These are phyloP conservation scores for Termitomyces sp. DNA, from an alignment of 1,284 basidiomycete genomes.

Conservation along the genomic window DNA sequence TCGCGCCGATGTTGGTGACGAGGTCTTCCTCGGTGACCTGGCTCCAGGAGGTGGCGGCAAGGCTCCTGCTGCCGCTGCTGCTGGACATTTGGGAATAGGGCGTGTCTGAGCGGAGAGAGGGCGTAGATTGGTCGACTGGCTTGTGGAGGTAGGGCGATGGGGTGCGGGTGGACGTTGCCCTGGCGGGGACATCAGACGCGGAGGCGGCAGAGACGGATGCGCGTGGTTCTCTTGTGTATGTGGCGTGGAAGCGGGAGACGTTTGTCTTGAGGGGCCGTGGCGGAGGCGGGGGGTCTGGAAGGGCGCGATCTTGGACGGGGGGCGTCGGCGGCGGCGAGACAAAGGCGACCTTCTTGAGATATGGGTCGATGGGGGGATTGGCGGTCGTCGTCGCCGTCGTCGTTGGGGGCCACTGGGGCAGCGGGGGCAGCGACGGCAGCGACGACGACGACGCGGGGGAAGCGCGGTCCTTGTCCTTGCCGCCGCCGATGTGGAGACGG, in stretches of 20 bases:
- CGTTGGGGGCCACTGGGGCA: conserved; percentile 56
- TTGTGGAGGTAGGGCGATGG: conserved; percentile 60
- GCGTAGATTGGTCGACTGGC: conserved; percentile 45
- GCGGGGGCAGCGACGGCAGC: conserved; percentile 34
- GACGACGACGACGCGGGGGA: conserved; percentile 4
- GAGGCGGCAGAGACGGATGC: conserved; percentile 57
- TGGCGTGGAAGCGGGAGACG: conserved; percentile 68
- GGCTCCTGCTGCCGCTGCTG: conserved; percentile 64
- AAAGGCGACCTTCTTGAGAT: conserved; percentile 80
- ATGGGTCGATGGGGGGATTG: conserved; percentile 29
- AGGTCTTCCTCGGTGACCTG: conserved; percentile 94
- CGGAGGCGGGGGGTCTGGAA: conserved; percentile 33
- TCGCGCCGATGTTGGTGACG: conserved; percentile 86
- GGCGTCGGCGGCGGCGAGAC: conserved; percentile 73
- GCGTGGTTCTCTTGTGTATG: conserved; percentile 65
- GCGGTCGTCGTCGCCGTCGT: not conserved
- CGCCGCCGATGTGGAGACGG: conserved; percentile 63
- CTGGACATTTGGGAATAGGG: conserved; percentile 74
- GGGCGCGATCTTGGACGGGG: conserved; percentile 34
- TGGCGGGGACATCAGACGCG: conserved; percentile 39
- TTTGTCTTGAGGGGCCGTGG: conserved; percentile 63
- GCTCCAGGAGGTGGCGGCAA: conserved; percentile 87
- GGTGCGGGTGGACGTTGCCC: conserved; percentile 57
- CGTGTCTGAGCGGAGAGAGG: conserved; percentile 71
- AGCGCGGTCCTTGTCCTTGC: conserved; percentile 59